Conservation (phyloP, 2,329 filamentous ascomycete genomes). For the Calonectria pteridis region DNA sequence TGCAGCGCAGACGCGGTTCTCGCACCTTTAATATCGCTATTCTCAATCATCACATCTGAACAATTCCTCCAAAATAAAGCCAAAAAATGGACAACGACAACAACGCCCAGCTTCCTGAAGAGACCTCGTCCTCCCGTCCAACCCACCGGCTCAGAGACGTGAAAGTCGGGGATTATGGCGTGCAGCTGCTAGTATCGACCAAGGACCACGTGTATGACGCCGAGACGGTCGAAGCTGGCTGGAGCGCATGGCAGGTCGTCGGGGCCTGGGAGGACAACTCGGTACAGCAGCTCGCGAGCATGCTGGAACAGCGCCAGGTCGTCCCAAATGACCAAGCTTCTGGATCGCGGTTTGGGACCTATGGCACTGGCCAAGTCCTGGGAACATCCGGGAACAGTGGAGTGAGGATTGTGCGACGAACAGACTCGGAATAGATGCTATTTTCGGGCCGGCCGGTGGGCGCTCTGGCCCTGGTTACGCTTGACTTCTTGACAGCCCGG, state of each 20-base stretch:
- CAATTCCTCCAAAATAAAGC: not conserved
- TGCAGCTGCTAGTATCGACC: constrained; percentile 38
- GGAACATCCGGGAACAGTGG: not conserved
- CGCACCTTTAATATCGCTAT: not conserved
- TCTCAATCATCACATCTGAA: not conserved
- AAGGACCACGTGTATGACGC: constrained; percentile 39
- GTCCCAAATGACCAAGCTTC: not conserved
- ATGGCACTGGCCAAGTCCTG: constrained; percentile 14
- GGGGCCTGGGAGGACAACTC: constrained; percentile 32
- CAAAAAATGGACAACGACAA: not conserved
- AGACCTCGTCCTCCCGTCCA: not conserved
- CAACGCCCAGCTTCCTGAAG: not conserved
- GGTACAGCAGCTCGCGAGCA: constrained; percentile 15
- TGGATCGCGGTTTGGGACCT: not conserved
- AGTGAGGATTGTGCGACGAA: not conserved
- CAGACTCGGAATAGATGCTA: not conserved
- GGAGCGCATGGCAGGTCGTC: constrained; percentile 34
- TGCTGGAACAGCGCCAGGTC: constrained; percentile 13
- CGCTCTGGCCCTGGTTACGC: not conserved
- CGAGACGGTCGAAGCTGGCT: constrained; percentile 23
- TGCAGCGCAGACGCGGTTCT: not conserved
- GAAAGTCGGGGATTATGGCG: constrained; percentile 30
- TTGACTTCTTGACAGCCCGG: not conserved
- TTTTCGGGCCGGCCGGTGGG: not conserved
- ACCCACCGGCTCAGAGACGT: constrained; percentile 14